Evolutionary conservation across 2,329 filamentous ascomycete species (phyloP), one percentile per base, ranked within the genome.

Genomic region (Pleomassaria siparia): DNA sequence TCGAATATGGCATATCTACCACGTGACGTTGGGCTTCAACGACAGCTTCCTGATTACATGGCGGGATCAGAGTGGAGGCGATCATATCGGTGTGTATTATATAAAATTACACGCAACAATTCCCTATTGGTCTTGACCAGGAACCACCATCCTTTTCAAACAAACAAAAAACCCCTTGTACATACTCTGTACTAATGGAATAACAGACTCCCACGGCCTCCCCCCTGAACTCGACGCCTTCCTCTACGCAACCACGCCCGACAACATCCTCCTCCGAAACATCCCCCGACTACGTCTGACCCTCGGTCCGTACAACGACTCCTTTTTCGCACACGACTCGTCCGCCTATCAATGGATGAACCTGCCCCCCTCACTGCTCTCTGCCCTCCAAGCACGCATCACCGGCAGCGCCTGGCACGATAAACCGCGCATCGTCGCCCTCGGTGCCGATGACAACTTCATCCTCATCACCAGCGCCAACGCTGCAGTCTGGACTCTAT

Each of bases 1-100:
- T 3, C 55, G 64, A 16, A 29, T 66, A 7, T 53, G 56, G 20
- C 47, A 56, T 18, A 44, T 70, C 4, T 47, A 69, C 47, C 63
- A 67, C 45, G 57, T 70, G 28, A 56, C 64, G 0, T 56, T 70
- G 1, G 66, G 67, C 1, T 68, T 59, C 37, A 55, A 62, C 39
- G 56, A 67, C 37, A 68, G 64, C 50, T 70, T 67, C 47, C 46
- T 70, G 13, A 37, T 70, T 18, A 67, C 60, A n/a, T 70, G 61
- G 58, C 60, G 62, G 12, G 64, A 67, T 29, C 46, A 36, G 12
- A 35, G 49, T 9, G 61, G 59, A 4, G 46, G 46, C 22, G 59
- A 68, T 32, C 60, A 53, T 15, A 59, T 67, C 11, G 49, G 58
- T 61, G 51, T 2, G n/a, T n/a, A n/a, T n/a, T n/a, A n/a, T n/a